Evolutionary conservation across 75 land plant species (phyloP), one percentile per base, ranked within the genome.

Genomic region (Pinus tabuliformis): DNA sequence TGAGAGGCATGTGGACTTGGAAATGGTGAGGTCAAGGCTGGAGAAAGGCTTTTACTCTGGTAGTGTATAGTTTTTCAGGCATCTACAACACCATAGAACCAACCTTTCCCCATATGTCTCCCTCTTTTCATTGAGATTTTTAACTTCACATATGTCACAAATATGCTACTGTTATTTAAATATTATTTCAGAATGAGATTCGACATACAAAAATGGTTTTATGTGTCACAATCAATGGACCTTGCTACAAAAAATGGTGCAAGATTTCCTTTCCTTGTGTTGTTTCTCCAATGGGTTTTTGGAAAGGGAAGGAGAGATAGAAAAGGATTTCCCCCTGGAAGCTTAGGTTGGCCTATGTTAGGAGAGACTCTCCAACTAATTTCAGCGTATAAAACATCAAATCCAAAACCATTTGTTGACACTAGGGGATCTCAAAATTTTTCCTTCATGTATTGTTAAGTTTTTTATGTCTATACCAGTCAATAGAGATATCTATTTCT

Each of bases 281-380:
- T 45, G 49, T 6, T 45, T 45, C 49, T 45, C 8, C 49, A 45
- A 45, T 45, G 49, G 49, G 6, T 45, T 45, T 49, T 49, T 49
- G 11, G 11, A 2, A 49, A 49, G 52, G 52, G 52, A 2, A 49
- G 52, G 52, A 49, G 52, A 8, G 9, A 9, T 49, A 49, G 11
- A 49, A 49, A 49, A 49, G 52, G 52, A 49, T 49, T 49, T 9
- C 92, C 92, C 30, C 91, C 92, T 39, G 92, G 95, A 1, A 83
- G 37, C 39, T 78, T 81, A 57, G 95, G 95, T 7, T 79, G 85
- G 42, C 98, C 98, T 36, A 59, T 95, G 3, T 28, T 95, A 14
- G 98, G 98, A 0, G 98, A 95, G 76, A 95, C 95, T 8, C 84
- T 94, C 39, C 83, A 85, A 30, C 85, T 92, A 56, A 92, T 92